phyloP scores from a whole-genome alignment of 2,329 filamentous ascomycete species.

The Cryphonectria parasitica region DNA sequence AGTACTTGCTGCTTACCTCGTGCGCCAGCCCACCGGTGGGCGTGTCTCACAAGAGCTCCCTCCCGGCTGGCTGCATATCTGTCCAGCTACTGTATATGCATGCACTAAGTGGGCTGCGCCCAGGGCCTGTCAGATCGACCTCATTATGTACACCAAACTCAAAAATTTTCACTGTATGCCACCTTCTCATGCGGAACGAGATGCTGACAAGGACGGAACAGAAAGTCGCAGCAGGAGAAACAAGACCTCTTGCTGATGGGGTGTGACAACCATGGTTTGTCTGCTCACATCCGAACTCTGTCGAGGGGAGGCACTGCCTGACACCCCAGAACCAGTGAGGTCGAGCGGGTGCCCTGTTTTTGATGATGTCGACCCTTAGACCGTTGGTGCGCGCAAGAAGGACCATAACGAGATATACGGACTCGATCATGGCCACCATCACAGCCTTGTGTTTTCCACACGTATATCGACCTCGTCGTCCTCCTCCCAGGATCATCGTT shows the following conservation, averaged over 20 bases:
- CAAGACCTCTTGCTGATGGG: not conserved
- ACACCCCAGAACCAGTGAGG: constrained; percentile 6
- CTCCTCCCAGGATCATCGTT: not conserved
- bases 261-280: constrained; percentile 14
- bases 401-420: constrained; percentile 9
- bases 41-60: constrained; percentile 4
- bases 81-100: constrained; percentile 18
- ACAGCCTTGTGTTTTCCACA: constrained; percentile 14
- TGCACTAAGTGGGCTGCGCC: constrained; percentile 26
- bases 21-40: constrained; percentile 1
- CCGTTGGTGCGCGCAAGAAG: not conserved
- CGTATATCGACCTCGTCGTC: constrained; percentile 21
- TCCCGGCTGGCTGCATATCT: constrained; percentile 21
- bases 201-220: constrained; percentile 14
- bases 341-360: constrained; percentile 12
- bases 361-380: constrained; percentile 17
- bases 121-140: constrained; percentile 27
- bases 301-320: constrained; percentile 11
- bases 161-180: constrained; percentile 18
- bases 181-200: constrained; percentile 21
- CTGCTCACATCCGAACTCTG: constrained; percentile 20
- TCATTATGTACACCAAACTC: constrained; percentile 13
- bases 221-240: constrained; percentile 15
- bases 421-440: constrained; percentile 11
- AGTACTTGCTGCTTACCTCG: constrained; percentile 14